Conservation (phyloP, 495 filamentous ascomycete species). For the Apiosordaria backusii region DNA sequence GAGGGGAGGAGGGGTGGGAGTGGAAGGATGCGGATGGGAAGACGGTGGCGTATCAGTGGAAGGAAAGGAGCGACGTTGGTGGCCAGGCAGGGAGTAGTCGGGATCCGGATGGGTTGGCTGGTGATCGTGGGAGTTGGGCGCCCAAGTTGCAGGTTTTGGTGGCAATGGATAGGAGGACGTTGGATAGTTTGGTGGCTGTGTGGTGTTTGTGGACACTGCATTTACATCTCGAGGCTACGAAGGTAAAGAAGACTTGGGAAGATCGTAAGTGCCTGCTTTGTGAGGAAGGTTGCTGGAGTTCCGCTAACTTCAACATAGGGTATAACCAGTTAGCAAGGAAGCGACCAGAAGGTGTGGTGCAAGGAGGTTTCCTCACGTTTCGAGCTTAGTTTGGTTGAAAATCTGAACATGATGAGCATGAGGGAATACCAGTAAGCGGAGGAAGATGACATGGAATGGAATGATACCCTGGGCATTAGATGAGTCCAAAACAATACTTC, state of each 20-base stretch:
- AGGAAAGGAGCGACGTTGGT: not conserved
- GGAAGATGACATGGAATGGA: not conserved
- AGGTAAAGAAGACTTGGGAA: slow-evolving; percentile 5
- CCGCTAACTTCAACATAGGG: not conserved
- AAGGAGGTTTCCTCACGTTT: not conserved
- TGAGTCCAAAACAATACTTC: not conserved
- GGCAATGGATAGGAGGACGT: slow-evolving; percentile 24
- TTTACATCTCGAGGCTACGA: slow-evolving; percentile 6
- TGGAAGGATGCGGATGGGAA: slow-evolving; percentile 27
- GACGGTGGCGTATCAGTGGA: slow-evolving; percentile 27
- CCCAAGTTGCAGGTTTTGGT: slow-evolving; percentile 25
- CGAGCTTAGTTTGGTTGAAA: no score
- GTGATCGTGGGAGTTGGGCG: not conserved
- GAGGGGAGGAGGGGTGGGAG: slow-evolving; percentile 20
- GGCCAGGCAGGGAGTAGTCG: not conserved
- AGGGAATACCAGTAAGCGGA: not conserved
- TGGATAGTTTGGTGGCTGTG: slow-evolving; percentile 33
- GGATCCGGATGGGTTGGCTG: not conserved
- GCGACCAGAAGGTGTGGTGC: not conserved
- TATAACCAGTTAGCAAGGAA: not conserved
- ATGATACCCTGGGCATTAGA: not conserved
- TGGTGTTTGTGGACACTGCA: slow-evolving; percentile 39
- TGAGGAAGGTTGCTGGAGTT: not conserved
- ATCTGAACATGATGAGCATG: not conserved
- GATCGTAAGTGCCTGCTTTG: slow-evolving; percentile 2